phyloP scores from a whole-genome alignment of 2,329 filamentous ascomycete species.

The Periconia sp. region DNA sequence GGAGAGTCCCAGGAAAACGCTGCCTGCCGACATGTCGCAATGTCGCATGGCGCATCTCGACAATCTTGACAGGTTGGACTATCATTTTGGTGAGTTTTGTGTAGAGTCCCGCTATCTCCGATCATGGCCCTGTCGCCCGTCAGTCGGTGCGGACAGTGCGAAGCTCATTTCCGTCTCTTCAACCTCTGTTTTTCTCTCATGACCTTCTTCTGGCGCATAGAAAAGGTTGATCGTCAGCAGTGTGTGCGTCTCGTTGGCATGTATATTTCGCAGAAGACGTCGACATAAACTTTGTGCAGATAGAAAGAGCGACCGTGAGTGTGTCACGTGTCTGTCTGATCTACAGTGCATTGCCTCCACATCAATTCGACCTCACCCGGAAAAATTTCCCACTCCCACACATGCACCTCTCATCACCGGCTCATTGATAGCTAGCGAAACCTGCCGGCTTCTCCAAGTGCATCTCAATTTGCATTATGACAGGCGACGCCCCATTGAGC shows the following conservation, averaged over 20 bases:
- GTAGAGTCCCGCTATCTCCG: neutral
- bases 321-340: neutral
- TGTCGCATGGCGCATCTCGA: neutral
- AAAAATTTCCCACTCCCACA: neutral
- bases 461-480: constrained; percentile 24
- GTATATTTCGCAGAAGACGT: too few relatives aligned
- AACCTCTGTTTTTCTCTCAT: too few relatives aligned
- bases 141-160: too few relatives aligned
- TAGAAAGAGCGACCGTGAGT: neutral
- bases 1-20: neutral
- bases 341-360: neutral
- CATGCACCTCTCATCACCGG: neutral
- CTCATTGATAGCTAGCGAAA: neutral
- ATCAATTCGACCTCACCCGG: neutral
- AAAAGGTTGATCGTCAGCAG: too few relatives aligned
- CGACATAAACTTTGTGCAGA: too few relatives aligned
- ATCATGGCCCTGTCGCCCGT: neutral
- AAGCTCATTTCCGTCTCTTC: too few relatives aligned
- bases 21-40: neutral
- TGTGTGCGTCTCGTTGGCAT: too few relatives aligned
- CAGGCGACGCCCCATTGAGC: constrained; percentile 40
- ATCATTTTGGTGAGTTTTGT: neutral
- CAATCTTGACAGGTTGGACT: neutral
- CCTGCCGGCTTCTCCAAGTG: neutral
- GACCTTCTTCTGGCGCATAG: too few relatives aligned